Conservation (phyloP, 208 protist species). For the Tritrichomonas musculus region DNA sequence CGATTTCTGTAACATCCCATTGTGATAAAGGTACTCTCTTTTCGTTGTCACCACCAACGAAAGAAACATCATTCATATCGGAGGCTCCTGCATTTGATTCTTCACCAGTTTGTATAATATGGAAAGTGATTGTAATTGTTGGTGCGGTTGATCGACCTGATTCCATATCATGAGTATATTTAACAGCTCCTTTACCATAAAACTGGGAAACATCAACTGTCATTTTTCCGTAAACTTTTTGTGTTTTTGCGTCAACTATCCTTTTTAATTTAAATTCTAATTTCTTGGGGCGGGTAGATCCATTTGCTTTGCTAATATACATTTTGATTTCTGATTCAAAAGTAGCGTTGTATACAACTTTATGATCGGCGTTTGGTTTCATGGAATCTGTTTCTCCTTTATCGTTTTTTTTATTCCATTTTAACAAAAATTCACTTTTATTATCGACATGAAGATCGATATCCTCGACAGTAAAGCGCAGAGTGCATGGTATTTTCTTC, state of each 20-base stretch:
- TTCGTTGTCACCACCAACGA: background rate
- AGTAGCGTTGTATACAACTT: background rate
- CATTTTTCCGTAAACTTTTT: background rate
- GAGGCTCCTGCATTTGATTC: background rate
- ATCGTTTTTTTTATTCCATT: background rate
- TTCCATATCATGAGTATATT: background rate
- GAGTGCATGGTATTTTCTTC: no score
- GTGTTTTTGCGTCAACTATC: background rate
- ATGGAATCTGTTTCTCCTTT: background rate
- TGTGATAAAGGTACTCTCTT: background rate
- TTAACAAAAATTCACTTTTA: background rate
- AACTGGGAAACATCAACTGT: background rate
- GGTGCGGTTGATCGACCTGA: background rate
- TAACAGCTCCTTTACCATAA: background rate
- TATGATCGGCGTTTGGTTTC: background rate
- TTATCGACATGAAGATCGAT: background rate
- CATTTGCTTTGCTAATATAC: background rate
- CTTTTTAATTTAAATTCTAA: background rate
- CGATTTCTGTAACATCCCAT: background rate
- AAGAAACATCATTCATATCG: background rate
- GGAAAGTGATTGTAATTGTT: background rate
- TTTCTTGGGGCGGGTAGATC: background rate
- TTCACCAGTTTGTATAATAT: background rate
- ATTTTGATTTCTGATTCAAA: background rate
- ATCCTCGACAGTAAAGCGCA: background rate